Percentiles rank a stretch among this genome's conserved stretches.
Conservation (phyloP, 192 early-diverging fungal genomes). For the Backusella psychrophila region DNA sequence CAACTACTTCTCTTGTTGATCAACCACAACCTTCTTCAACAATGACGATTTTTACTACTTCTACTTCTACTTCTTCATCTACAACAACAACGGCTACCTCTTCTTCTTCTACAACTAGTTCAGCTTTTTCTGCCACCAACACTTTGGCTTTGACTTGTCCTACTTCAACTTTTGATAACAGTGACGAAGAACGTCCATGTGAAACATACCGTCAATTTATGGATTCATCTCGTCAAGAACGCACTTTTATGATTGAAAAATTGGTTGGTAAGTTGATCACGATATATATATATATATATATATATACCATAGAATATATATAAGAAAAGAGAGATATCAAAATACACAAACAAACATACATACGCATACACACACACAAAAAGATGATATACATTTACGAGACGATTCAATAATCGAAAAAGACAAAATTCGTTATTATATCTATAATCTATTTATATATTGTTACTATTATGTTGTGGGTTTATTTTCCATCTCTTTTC, state of each 20-base stretch:
- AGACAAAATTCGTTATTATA: neutral
- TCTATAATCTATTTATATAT: neutral
- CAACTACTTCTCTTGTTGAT: neutral
- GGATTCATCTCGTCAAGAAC: slow-evolving; percentile 8
- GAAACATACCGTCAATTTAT: slow-evolving; percentile 17
- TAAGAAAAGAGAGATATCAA: neutral
- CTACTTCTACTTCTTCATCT: neutral
- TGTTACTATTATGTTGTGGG: neutral
- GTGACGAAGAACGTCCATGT: slow-evolving; percentile 14
- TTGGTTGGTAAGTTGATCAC: slow-evolving; percentile 11
- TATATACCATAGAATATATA: neutral
- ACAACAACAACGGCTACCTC: neutral
- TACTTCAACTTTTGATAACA: neutral
- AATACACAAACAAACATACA: neutral
- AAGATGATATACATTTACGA: neutral
- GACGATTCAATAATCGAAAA: neutral
- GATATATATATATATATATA: neutral
- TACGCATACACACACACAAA: neutral
- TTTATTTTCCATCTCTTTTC: neutral
- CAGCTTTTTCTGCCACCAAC: neutral
- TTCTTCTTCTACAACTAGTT: neutral
- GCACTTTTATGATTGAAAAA: slow-evolving; percentile 15
- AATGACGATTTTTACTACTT: neutral
- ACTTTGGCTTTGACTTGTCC: neutral
- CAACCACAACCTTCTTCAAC: neutral